Conservation (phyloP, 148 eudicot species). For the Diospyros kaki region DNA sequence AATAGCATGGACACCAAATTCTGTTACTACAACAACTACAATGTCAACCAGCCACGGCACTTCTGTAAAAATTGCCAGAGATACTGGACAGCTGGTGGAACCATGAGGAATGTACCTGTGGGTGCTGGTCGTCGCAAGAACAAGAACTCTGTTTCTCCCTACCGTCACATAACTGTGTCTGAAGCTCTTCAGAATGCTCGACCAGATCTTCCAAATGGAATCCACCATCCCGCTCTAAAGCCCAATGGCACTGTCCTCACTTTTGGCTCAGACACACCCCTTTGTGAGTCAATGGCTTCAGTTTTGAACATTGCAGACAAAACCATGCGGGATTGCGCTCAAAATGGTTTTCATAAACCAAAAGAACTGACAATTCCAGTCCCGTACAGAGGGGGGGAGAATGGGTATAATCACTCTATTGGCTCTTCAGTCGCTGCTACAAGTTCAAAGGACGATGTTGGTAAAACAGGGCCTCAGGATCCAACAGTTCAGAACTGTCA, state of each 20-base stretch:
- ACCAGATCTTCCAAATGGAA: conserved; percentile 22
- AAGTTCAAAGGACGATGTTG: conserved; percentile 11
- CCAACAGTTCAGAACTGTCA: conserved; percentile 14
- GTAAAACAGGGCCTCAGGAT: conserved; percentile 13
- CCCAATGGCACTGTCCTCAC: conserved; percentile 36
- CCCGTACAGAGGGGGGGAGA: conserved; percentile 14
- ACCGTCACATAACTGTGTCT: conserved; percentile 22
- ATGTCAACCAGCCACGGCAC: conserved; percentile 48
- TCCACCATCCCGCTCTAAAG: conserved; percentile 22
- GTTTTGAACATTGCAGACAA: conserved; percentile 25
- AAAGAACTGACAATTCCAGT: conserved; percentile 17
- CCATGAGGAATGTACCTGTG: conserved; percentile 53
- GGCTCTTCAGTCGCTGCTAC: conserved; percentile 19
- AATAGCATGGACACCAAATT: conserved; percentile 57
- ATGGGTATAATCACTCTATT: conserved; percentile 21
- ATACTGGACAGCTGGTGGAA: conserved; percentile 61
- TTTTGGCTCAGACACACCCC: conserved; percentile 30
- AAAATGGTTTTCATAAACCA: conserved; percentile 26
- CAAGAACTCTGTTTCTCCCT: conserved; percentile 27
- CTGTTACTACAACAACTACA: conserved; percentile 55
- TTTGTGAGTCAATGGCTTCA: conserved; percentile 36
- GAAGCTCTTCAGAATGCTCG: conserved; percentile 29
- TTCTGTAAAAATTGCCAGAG: conserved; percentile 55
- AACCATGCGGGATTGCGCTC: conserved; percentile 9
- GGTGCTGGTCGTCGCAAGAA: conserved; percentile 56